Conservation (phyloP, 768 basidiomycete species). For the Auricularia auricula-judae region DNA sequence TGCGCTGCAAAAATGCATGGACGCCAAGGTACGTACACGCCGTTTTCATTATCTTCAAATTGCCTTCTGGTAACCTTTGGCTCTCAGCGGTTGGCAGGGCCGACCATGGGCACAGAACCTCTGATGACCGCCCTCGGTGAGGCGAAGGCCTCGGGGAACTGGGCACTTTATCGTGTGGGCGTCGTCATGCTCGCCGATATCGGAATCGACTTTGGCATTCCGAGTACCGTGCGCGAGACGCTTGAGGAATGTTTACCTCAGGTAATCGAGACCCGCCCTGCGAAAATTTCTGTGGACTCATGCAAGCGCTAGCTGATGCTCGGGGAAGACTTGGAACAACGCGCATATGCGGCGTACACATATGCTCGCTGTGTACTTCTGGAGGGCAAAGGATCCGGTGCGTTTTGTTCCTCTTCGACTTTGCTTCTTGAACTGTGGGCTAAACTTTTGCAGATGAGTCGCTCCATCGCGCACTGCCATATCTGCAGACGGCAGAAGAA, state of each 20-base stretch:
- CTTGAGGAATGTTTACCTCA: constrained; percentile 78
- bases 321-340: constrained; percentile 65
- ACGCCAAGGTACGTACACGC: background rate
- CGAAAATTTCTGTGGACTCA: background rate
- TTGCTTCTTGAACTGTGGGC: constrained; percentile 14
- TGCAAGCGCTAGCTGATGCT: constrained; percentile 40
- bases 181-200: constrained; percentile 69
- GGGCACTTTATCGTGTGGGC: constrained; percentile 54
- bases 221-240: constrained; percentile 48
- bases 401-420: background rate
- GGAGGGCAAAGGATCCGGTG: constrained; percentile 11
- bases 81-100: constrained; percentile 51
- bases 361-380: constrained; percentile 67
- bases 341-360: constrained; percentile 64
- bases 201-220: constrained; percentile 67
- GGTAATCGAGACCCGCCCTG: constrained; percentile 25
- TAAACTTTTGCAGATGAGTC: constrained; percentile 16
- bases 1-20: constrained; percentile 24
- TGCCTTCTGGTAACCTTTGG: too few species aligned
- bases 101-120: constrained; percentile 48
- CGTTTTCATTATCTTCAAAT: background rate
- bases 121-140: constrained; percentile 67
- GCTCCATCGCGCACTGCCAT: constrained; percentile 47
- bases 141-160: constrained; percentile 65
- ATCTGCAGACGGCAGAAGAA: constrained; percentile 50